Evolutionary conservation across 2,329 filamentous ascomycete genomes (phyloP), one percentile per base, ranked within the genome.

Genomic region (Davidsoniella australis): DNA sequence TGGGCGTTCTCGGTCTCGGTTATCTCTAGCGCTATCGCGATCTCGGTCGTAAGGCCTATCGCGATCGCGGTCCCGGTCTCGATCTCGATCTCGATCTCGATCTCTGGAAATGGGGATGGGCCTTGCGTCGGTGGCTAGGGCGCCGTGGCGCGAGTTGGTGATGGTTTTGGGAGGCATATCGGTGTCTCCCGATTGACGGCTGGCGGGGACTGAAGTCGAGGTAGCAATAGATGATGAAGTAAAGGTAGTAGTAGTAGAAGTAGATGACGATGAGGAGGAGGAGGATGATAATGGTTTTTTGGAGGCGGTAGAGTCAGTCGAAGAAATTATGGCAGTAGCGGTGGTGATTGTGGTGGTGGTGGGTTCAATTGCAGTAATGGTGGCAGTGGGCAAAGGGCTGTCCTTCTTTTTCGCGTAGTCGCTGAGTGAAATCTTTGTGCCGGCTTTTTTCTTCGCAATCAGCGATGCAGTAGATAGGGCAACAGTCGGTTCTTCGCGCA

Each of bases 391-490:
- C 29, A 33, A 23, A 41, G 39, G 26, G 26, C 24, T 29, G 20
- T 61, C 63, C 58, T 70, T 71, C 59, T 72, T 71, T 54, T 72
- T 76, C 61, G 72, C 73, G 56, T 76, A 78, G 58, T 77, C 74
- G 60, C 70, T 73, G 53, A 78, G 61, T 12, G 73, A 75, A 55
- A 77, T 59, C 59, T 76, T 75, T 45, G 62, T 65, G 41, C 61
- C 58, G 16, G 61, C 58, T 63, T 73, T 75, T 60, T 69, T 75
- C 57, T 70, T 66, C 53, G 60, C 60, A 54, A 61, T 64, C 46
- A 61, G 61, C 55, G 66, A 62, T 48, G 66, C 56, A 53, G 60
- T 60, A 49, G 63, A 60, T 41, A 60, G 56, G 51, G 47, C 33
- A n/a, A 63, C 61, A 38, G 65, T 66, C 9, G 65, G 64, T 53